A percentile compares a stretch with the other conserved stretches of the same genome.
These are phyloP conservation scores for Dendrobium catenatum DNA, from an alignment of 106 monocot genomes.

Conservation along the genomic window DNA sequence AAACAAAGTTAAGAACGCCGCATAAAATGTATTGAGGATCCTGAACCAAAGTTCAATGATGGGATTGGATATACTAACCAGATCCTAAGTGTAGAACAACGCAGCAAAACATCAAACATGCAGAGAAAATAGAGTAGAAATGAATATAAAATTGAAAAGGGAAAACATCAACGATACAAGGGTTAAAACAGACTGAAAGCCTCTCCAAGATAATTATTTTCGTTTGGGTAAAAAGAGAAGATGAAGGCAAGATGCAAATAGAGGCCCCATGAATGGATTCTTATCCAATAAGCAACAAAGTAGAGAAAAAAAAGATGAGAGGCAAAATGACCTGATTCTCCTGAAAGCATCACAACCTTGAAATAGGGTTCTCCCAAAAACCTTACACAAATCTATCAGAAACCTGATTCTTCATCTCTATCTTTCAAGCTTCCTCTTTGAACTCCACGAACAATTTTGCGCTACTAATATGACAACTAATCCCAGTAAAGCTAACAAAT, in stretches of 20 bases:
- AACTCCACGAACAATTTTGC: not conserved
- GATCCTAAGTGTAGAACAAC: too few relatives aligned
- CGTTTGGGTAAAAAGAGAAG: not conserved
- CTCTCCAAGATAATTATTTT: not conserved
- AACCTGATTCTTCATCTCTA: too few relatives aligned
- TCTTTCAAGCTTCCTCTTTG: not conserved
- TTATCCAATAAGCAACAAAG: not conserved
- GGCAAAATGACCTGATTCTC: not conserved
- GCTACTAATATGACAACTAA: not conserved
- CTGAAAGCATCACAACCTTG: not conserved
- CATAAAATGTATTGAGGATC: not conserved
- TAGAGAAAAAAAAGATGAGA: not conserved
- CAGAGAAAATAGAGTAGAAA: not conserved
- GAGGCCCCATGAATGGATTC: not conserved
- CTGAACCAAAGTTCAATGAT: not conserved
- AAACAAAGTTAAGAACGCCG: not conserved
- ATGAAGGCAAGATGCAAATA: not conserved
- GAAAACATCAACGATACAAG: too few relatives aligned
- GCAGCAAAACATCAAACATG: not conserved
- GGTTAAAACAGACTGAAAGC: too few relatives aligned
- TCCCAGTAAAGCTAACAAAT: not conserved
- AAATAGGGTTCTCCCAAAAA: not conserved
- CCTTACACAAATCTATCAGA: not conserved
- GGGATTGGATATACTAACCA: too few relatives aligned
- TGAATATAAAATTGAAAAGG: not conserved